These are phyloP conservation scores for Batrachochytrium dendrobatidis DNA, from an alignment of 371 early-diverging fungal species.

Conservation along the genomic window DNA sequence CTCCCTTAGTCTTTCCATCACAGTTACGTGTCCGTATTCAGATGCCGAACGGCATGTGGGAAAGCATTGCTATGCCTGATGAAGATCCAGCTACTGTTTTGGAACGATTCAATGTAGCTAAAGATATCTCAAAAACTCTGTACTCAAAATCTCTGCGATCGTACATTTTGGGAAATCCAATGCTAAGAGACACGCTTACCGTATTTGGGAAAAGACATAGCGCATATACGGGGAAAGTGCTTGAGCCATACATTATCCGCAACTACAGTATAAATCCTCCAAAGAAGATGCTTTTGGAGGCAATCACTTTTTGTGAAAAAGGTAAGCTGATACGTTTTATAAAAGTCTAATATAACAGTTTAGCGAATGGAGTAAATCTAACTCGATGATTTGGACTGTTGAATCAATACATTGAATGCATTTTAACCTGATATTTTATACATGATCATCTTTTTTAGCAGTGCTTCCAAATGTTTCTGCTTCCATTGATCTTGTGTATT, in stretches of 20 bases:
- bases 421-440: not conserved
- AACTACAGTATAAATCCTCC: constrained; percentile 48
- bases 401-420: not conserved
- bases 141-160: constrained; percentile 66
- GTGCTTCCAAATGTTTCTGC: not conserved
- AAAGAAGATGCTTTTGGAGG: constrained; percentile 42
- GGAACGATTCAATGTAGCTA: constrained; percentile 13
- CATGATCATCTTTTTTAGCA: not conserved
- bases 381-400: not conserved
- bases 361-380: too few species aligned
- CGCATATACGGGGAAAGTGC: constrained; percentile 56
- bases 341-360: too few species aligned
- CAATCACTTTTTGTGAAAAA: constrained; percentile 32
- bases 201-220: constrained; percentile 47
- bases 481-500: constrained; percentile 79
- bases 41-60: constrained; percentile 7
- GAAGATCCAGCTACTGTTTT: not conserved
- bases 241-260: constrained; percentile 66
- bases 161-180: constrained; percentile 58
- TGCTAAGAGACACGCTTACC: constrained; percentile 46
- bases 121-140: constrained; percentile 13
- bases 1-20: not conserved
- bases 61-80: constrained; percentile 3
- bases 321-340: constrained; percentile 23
- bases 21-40: not conserved